Base-by-base conservation (phyloP, 1,284 basidiomycete genomes). In the Trametes hirsuta region DNA sequence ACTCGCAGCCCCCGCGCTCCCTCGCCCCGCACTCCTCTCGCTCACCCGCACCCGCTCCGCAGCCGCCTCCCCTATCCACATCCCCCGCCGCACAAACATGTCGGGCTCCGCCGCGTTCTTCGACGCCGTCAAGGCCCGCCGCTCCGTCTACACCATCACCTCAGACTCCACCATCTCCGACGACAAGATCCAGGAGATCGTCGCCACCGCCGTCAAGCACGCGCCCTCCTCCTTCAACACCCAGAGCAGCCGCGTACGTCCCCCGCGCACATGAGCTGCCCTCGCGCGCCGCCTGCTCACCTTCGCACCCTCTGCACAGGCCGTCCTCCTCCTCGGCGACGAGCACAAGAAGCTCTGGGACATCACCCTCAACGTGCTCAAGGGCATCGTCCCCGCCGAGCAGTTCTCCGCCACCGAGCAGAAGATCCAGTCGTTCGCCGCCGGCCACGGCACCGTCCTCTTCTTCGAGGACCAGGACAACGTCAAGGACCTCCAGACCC, bases 301-400 rank as follows among this genome's bases (percentile, higher is more conserved):
- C 12, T 4, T 30, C 30, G 8, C 30, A 8, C 30, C 30, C n/a
- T 24, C 34, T 21, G 8, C 24, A 14, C 48, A 66, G 65, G 65
- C 60, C 24, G 68, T 69, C 52, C 63, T 69, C 25, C 66, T 69
- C 36, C 58, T 68, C 25, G 65, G 66, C 30, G 63, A 49, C 11
- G 68, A 69, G 53, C 68, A 69, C 66, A 67, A 66, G 62, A 67
- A 68, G 66, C 65, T 69, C 56, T 69, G 68, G 68, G 61, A 69
- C 36, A 63, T 69, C 64, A 62, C 61, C 34, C 44, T 63, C 37
- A 60, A 66, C 55, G 53, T 66, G n/a, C 68, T 69, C 57, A 65
- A 63, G 59, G 58, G 53, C 30, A 59, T 69, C 58, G 68, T 66
- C 21, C 68, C 68, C 46, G 64, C 61, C 8, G 62, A 63, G 44